Percentiles rank a stretch among this genome's conserved stretches.
These are phyloP conservation scores for Colletotrichum cuscutae DNA, from an alignment of 2,329 filamentous ascomycete species.

Conservation along the genomic window DNA sequence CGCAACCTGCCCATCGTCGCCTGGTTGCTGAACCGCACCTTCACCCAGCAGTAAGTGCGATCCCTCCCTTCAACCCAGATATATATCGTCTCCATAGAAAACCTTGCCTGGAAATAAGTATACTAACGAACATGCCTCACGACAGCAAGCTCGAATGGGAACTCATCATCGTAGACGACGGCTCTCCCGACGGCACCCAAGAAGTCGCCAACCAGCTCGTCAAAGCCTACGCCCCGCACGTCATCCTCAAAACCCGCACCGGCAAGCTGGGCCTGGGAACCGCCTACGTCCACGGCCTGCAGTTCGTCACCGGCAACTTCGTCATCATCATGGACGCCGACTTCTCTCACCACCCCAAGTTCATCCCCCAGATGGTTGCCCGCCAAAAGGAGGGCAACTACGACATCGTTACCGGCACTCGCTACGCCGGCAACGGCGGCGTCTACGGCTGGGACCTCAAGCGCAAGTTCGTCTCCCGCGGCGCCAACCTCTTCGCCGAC, in stretches of 20 bases:
- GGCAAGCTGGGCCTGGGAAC: slow-evolving; percentile 98
- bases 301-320: slow-evolving; percentile 91
- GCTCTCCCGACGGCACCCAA: slow-evolving; percentile 94
- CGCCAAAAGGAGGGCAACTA: slow-evolving; percentile 81
- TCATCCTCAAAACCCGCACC: slow-evolving; percentile 86
- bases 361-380: slow-evolving; percentile 93
- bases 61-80: background rate
- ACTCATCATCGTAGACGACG: slow-evolving; percentile 97
- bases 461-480: slow-evolving; percentile 84
- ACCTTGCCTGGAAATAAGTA: too few species aligned
- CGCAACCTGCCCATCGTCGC: slow-evolving; percentile 95
- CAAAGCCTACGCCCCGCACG: slow-evolving; percentile 81
- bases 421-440: slow-evolving; percentile 89
- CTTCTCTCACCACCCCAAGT: slow-evolving; percentile 99
- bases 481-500: slow-evolving; percentile 95
- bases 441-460: slow-evolving; percentile 98
- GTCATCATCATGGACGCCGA: slow-evolving; percentile 99
- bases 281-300: slow-evolving; percentile 93
- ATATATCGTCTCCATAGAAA: too few species aligned
- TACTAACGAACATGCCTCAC: slow-evolving; percentile 1
- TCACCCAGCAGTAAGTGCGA: slow-evolving; percentile 80
- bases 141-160: slow-evolving; percentile 92
- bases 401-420: slow-evolving; percentile 96
- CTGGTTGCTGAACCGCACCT: slow-evolving; percentile 93
- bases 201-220: slow-evolving; percentile 90